Evolutionary conservation across 495 filamentous ascomycete genomes (phyloP).

Genomic region (Penicillium subrubescens): DNA sequence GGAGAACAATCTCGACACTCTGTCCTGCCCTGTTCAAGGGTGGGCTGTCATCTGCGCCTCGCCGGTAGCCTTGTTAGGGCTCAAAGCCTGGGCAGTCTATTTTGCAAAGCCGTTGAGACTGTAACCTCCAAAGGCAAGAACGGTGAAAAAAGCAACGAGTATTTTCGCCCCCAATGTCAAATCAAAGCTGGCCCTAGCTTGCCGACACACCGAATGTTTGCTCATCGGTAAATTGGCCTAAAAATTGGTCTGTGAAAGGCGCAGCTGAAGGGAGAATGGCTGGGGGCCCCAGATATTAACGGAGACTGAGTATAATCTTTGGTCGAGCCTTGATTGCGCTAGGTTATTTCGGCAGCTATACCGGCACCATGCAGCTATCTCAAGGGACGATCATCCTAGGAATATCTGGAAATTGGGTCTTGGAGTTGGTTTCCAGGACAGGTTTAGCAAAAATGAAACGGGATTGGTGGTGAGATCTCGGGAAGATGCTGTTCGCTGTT

Average conservation of each 20-base stretch:
- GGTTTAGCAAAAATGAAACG: neutral
- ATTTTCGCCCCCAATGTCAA: neutral
- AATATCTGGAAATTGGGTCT: neutral
- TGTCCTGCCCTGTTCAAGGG: neutral
- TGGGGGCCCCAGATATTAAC: constrained; percentile 1
- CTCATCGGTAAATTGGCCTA: neutral
- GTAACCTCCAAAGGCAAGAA: neutral
- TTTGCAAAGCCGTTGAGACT: neutral
- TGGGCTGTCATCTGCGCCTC: neutral
- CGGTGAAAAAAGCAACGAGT: neutral
- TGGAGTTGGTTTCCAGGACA: constrained; percentile 3
- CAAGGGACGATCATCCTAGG: constrained; percentile 6
- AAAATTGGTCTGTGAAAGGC: neutral
- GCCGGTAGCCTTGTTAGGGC: neutral
- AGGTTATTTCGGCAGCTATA: constrained; percentile 8
- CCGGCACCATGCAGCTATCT: constrained; percentile 17
- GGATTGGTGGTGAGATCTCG: constrained; percentile 2
- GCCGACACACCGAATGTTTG: neutral
- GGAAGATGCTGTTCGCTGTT: constrained; percentile 5
- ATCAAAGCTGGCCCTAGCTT: neutral
- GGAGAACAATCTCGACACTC: neutral
- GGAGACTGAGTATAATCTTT: constrained; percentile 4
- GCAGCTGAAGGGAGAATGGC: neutral
- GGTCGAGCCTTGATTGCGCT: constrained; percentile 1
- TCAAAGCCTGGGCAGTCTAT: neutral